These are phyloP conservation scores for Mytilinidion resinicola DNA, from an alignment of 495 filamentous ascomycete genomes.

Conservation along the genomic window DNA sequence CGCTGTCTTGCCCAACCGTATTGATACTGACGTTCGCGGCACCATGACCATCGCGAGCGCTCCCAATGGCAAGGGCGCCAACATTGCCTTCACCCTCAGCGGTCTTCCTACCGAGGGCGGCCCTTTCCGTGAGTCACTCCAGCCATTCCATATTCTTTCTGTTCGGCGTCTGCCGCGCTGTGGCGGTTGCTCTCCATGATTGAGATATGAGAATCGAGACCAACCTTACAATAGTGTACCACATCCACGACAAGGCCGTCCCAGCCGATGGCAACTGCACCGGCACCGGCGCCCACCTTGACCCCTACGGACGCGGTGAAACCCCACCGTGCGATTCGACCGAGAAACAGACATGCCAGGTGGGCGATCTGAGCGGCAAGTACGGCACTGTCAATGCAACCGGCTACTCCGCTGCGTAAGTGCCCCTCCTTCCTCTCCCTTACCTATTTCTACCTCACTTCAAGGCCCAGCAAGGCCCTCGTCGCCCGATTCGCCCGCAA, in stretches of 20 bases:
- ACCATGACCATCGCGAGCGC: slow-evolving; percentile 49
- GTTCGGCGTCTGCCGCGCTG: too few species aligned
- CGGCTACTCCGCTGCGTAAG: slow-evolving; percentile 32
- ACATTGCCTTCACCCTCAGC: slow-evolving; percentile 53
- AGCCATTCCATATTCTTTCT: neutral
- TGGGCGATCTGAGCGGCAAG: slow-evolving; percentile 81
- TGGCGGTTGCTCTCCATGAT: too few species aligned
- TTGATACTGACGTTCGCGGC: slow-evolving; percentile 56
- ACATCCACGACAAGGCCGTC: slow-evolving; percentile 71
- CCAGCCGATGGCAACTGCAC: slow-evolving; percentile 74
- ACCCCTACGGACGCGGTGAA: slow-evolving; percentile 62
- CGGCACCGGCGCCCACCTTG: slow-evolving; percentile 59
- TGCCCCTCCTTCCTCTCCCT: neutral
- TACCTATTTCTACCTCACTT: neutral
- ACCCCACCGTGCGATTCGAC: slow-evolving; percentile 55
- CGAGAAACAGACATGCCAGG: slow-evolving; percentile 65
- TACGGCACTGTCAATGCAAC: slow-evolving; percentile 57
- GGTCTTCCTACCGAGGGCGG: slow-evolving; percentile 61
- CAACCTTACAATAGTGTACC: slow-evolving; percentile 55
- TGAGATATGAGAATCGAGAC: too few species aligned
- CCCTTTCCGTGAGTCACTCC: slow-evolving; percentile 59
- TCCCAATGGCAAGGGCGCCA: slow-evolving; percentile 55
- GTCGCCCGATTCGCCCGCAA: too few species aligned
- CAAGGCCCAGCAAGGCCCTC: too few species aligned
- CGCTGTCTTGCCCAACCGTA: slow-evolving; percentile 51